phyloP scores from a whole-genome alignment of 139 green algal species.

The Chlorella sp. region DNA sequence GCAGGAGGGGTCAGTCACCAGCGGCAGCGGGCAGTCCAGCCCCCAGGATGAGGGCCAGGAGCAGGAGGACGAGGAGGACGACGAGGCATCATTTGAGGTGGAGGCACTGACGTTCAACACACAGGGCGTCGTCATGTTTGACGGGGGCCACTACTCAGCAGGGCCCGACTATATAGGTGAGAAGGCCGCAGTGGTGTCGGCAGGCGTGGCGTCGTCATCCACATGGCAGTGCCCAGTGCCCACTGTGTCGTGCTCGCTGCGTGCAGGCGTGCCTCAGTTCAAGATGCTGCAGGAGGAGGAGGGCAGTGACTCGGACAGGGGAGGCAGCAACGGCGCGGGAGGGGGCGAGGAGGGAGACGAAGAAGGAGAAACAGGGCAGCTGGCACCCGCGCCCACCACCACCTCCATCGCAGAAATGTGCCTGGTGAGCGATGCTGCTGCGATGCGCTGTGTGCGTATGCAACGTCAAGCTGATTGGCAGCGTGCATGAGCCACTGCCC shows the following conservation, averaged over 20 bases:
- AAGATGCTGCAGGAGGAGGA: conserved; percentile 11
- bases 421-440: conserved; percentile 5
- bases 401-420: conserved; percentile 18
- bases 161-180: conserved; percentile 43
- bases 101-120: conserved; percentile 40
- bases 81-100: conserved; percentile 28
- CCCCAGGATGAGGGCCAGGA: not conserved
- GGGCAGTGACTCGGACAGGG: not conserved
- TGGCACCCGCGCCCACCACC: not conserved
- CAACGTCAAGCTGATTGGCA: no score
- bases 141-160: conserved; percentile 42
- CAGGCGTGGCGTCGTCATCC: no score
- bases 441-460: no score
- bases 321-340: not conserved
- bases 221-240: not conserved
- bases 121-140: conserved; percentile 40
- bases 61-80: not conserved
- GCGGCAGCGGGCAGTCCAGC: no score
- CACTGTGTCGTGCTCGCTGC: no score
- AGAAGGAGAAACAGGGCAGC: not conserved
- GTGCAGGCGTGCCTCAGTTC: no score
- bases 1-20: no score
- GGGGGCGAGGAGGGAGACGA: not conserved
- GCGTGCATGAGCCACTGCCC: no score
- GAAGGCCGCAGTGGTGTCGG: not conserved